A percentile compares a stretch with the other conserved stretches of the same genome.
phyloP scores from a whole-genome alignment of 352 stramenopile species.

The Pythium dissimile region DNA sequence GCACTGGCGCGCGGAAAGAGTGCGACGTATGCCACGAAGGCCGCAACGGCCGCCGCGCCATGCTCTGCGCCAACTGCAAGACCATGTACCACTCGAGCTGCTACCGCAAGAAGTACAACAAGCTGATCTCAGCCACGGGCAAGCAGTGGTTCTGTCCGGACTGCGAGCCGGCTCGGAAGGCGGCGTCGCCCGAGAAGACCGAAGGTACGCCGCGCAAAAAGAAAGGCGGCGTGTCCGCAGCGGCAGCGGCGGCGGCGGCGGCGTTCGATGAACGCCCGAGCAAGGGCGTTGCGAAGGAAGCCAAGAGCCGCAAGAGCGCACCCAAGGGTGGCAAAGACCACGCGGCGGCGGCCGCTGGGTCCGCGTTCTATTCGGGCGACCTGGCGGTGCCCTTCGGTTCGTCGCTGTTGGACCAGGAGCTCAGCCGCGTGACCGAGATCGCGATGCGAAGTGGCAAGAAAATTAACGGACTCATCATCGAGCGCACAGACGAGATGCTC shows the following conservation, averaged over 20 bases:
- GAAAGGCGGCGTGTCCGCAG: slow-evolving; percentile 30
- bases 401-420: slow-evolving; percentile 33
- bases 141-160: slow-evolving; percentile 84
- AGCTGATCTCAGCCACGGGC: slow-evolving; percentile 50
- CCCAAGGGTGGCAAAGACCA: slow-evolving; percentile 8
- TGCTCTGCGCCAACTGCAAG: slow-evolving; percentile 78
- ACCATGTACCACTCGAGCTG: slow-evolving; percentile 84
- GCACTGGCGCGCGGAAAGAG: slow-evolving; percentile 64
- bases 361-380: not conserved
- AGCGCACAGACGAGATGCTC: slow-evolving; percentile 77
- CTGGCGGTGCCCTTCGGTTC: not conserved
- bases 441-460: slow-evolving; percentile 63
- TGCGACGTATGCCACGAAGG: slow-evolving; percentile 72
- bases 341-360: not conserved
- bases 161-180: slow-evolving; percentile 49
- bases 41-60: slow-evolving; percentile 67
- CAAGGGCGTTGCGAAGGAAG: slow-evolving; percentile 9
- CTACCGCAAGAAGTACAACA: slow-evolving; percentile 76
- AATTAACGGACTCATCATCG: slow-evolving; percentile 72
- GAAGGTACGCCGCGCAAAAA: slow-evolving; percentile 29
- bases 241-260: slow-evolving; percentile 19
- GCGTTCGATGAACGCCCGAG: not conserved
- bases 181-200: slow-evolving; percentile 31
- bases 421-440: slow-evolving; percentile 70
- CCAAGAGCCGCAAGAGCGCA: slow-evolving; percentile 8